These are phyloP conservation scores for Nemania sp. DNA, from an alignment of 2,329 filamentous ascomycete genomes.

Conservation along the genomic window DNA sequence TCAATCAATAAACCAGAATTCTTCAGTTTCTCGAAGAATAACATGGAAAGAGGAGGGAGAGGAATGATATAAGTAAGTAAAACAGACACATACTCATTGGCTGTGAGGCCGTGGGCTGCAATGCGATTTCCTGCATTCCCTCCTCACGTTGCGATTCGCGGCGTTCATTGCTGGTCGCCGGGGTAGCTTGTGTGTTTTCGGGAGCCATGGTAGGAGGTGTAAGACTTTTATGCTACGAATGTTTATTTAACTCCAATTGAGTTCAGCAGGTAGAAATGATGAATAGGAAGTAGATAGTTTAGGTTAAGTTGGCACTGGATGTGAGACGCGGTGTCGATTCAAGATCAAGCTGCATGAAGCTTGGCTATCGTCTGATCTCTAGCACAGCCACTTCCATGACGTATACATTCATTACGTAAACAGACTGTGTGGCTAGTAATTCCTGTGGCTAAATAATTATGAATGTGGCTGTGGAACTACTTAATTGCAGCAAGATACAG, in stretches of 20 bases:
- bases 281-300: conserved; percentile 7
- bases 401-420: conserved; percentile 5
- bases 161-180: conserved; percentile 22
- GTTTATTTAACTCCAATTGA: background rate
- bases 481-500: background rate
- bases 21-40: background rate
- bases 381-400: conserved; percentile 22
- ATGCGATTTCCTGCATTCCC: conserved; percentile 36
- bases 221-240: too few species aligned
- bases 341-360: conserved; percentile 3
- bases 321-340: conserved; percentile 13
- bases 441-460: background rate
- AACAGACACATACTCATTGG: conserved; percentile 36
- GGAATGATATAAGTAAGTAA: background rate
- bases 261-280: background rate
- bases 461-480: too few species aligned
- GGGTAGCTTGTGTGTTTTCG: conserved; percentile 19
- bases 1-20: background rate
- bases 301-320: conserved; percentile 4
- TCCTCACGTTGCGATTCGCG: conserved; percentile 25
- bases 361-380: conserved; percentile 4
- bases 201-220: conserved; percentile 28
- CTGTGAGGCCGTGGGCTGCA: conserved; percentile 34
- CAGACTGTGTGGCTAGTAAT: background rate
- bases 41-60: background rate